A percentile compares a stretch with the other conserved stretches of the same genome.
phyloP scores from a whole-genome alignment of 305 asterid species.

The Fraxinus latifolia region DNA sequence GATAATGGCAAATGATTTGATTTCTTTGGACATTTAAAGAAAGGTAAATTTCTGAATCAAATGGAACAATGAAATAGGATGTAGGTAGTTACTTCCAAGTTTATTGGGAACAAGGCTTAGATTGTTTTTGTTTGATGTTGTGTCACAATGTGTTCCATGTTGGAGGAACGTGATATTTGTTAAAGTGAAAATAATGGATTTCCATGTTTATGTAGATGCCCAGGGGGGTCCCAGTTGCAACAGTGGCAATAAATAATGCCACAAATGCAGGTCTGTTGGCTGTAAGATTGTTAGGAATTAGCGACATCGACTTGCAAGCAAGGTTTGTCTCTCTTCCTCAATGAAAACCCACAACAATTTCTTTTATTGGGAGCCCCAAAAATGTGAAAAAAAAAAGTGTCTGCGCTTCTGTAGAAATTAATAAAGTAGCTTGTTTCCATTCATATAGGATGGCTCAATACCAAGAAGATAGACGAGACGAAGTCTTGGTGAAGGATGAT shows the following conservation, averaged over 20 bases:
- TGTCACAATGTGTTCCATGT: neutral
- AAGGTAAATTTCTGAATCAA: neutral
- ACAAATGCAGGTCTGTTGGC: constrained; percentile 92
- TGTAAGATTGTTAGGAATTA: constrained; percentile 69
- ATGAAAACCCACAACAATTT: neutral
- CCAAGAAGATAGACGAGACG: constrained; percentile 77
- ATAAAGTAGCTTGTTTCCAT: constrained; percentile 1
- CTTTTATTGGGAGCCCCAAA: neutral
- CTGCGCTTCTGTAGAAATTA: neutral
- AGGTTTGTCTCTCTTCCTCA: constrained; percentile 41
- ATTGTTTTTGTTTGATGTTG: neutral
- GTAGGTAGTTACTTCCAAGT: neutral
- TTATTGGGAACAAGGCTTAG: neutral
- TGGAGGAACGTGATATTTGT: neutral
- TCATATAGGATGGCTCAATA: constrained; percentile 75
- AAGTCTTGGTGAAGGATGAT: constrained; percentile 67
- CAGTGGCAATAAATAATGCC: constrained; percentile 85
- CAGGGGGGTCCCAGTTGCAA: constrained; percentile 93
- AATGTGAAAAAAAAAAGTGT: neutral
- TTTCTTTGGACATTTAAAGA: neutral
- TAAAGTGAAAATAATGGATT: neutral
- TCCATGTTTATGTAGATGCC: constrained; percentile 61
- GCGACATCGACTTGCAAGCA: constrained; percentile 69
- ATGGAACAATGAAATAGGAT: neutral
- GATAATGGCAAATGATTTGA: neutral